Conservation (phyloP, 1,284 basidiomycete genomes). For the Ustilago bromivora region DNA sequence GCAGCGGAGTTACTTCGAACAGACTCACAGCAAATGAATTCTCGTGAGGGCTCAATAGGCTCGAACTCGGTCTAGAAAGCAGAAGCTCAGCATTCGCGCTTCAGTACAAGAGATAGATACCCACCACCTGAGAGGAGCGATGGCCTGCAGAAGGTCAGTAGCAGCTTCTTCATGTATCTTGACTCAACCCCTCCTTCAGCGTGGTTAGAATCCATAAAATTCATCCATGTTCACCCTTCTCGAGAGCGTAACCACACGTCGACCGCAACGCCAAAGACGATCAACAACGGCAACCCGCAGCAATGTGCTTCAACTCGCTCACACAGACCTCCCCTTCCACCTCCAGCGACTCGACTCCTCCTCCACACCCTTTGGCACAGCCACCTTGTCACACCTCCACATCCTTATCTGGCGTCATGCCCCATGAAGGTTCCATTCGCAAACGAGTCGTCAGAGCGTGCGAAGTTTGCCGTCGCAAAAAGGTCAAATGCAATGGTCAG, state of each 20-base stretch:
- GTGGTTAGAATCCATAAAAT: neutral
- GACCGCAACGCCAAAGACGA: neutral
- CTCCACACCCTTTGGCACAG: slow-evolving; percentile 2
- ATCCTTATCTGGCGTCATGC: neutral
- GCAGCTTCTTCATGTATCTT: neutral
- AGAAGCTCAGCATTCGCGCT: neutral
- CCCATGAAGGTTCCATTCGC: slow-evolving; percentile 31
- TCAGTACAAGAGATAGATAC: neutral
- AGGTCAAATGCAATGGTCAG: slow-evolving; percentile 58
- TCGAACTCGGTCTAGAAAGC: slow-evolving; percentile 19
- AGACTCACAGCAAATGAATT: neutral
- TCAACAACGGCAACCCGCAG: no score
- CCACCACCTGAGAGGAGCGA: neutral
- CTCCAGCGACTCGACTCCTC: slow-evolving; percentile 9
- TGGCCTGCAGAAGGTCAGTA: neutral
- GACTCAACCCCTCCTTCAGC: neutral
- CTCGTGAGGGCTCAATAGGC: slow-evolving; percentile 19
- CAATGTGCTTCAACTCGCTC: slow-evolving; percentile 22
- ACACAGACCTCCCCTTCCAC: slow-evolving; percentile 8
- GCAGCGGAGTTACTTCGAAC: neutral
- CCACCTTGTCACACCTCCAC: neutral
- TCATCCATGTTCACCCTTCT: neutral
- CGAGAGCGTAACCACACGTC: neutral
- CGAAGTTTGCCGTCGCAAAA: slow-evolving; percentile 56
- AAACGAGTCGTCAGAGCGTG: slow-evolving; percentile 52